phyloP scores from a whole-genome alignment of 805 yeast genomes.

The Lipomyces yamanashiensis region DNA sequence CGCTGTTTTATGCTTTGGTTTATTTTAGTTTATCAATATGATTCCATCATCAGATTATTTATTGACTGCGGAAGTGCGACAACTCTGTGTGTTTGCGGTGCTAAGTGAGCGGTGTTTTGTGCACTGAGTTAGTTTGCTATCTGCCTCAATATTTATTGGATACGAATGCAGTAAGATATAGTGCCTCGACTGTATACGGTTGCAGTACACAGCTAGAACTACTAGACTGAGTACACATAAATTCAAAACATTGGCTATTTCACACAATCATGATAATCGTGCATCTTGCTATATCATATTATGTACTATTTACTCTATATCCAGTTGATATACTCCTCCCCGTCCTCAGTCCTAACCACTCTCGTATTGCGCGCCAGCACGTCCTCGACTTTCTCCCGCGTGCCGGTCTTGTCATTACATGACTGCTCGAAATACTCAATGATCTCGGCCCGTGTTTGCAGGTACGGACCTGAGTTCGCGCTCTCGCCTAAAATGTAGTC shows the following conservation, averaged over 20 bases:
- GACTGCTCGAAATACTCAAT: constrained; percentile 61
- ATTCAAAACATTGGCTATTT: too few species aligned
- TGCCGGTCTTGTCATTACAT: constrained; percentile 62
- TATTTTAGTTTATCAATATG: constrained; percentile 2
- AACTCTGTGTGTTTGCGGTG: too few species aligned
- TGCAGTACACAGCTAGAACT: too few species aligned
- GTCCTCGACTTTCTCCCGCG: constrained; percentile 60
- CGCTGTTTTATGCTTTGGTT: neutral
- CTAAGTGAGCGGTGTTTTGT: too few species aligned
- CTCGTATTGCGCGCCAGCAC: constrained; percentile 63
- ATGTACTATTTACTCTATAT: constrained; percentile 24
- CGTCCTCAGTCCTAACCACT: constrained; percentile 48
- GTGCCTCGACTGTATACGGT: too few species aligned
- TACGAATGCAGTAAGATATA: too few species aligned
- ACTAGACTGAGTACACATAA: too few species aligned
- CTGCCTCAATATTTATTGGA: too few species aligned
- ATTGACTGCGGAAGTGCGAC: too few species aligned
- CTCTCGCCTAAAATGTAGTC: constrained; percentile 72
- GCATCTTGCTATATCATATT: neutral
- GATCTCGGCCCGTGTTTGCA: constrained; percentile 72
- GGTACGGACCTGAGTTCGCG: constrained; percentile 64
- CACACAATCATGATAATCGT: neutral
- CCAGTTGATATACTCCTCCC: constrained; percentile 56
- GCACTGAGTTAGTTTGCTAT: too few species aligned
- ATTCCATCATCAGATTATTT: neutral